A percentile compares a stretch with the other conserved stretches of the same genome.
Conservation (phyloP, 2,329 filamentous ascomycete species). For the Spiromastix sp. region DNA sequence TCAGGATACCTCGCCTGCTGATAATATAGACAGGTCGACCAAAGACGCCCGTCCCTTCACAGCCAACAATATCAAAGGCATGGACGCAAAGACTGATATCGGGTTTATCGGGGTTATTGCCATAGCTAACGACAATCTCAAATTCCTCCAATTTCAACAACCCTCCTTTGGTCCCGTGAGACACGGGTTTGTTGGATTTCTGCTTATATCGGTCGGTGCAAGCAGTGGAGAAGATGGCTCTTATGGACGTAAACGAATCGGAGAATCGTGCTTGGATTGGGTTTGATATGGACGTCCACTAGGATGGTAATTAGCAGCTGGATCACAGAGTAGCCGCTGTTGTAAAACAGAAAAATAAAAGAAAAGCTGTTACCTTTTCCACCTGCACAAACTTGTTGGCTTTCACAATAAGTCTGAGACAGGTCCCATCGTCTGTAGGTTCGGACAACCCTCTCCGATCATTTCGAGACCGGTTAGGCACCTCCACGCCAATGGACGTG, state of each 20-base stretch:
- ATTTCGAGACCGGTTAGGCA: neutral
- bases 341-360: neutral
- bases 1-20: constrained; percentile 6
- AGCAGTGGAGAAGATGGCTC: constrained; percentile 20
- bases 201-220: constrained; percentile 16
- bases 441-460: constrained; percentile 6
- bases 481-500: constrained; percentile 1
- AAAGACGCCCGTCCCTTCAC: constrained; percentile 17
- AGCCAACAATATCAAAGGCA: constrained; percentile 16
- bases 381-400: constrained; percentile 17
- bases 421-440: constrained; percentile 24
- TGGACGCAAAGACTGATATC: constrained; percentile 15
- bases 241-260: constrained; percentile 25
- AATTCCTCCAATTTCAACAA: constrained; percentile 23
- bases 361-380: constrained; percentile 17
- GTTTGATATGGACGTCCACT: constrained; percentile 19
- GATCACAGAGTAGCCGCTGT: constrained; percentile 4
- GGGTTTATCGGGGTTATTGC: constrained; percentile 4
- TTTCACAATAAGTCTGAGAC: constrained; percentile 19
- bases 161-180: constrained; percentile 18
- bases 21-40: constrained; percentile 15
- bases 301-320: constrained; percentile 1
- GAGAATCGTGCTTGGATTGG: constrained; percentile 19
- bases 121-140: constrained; percentile 23
- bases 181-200: constrained; percentile 11